These are phyloP conservation scores for Cryptococcus sp. DNA, from an alignment of 1,284 basidiomycete species.

Conservation along the genomic window DNA sequence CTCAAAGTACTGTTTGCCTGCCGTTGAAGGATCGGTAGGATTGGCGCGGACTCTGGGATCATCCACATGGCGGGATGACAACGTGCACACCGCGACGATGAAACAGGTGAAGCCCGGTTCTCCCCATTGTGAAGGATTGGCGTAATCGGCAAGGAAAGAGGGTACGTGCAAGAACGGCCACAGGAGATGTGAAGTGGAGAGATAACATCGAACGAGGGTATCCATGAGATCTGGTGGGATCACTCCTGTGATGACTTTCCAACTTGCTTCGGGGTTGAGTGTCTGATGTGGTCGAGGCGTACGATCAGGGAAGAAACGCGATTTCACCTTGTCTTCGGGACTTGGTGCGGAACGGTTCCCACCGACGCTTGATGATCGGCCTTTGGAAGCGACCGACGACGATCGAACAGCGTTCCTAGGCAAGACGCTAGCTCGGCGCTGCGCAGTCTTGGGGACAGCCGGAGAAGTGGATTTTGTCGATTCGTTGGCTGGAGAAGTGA, in stretches of 20 bases:
- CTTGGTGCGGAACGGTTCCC: constrained; percentile 6
- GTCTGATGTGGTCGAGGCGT: constrained; percentile 67
- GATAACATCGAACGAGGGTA: constrained; percentile 59
- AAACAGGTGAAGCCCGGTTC: constrained; percentile 89
- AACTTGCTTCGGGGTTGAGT: constrained; percentile 70
- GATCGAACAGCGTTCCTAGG: constrained; percentile 4
- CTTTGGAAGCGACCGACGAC: constrained; percentile 11
- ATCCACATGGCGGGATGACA: constrained; percentile 85
- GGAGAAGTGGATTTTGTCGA: constrained; percentile 20
- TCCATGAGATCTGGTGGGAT: constrained; percentile 89
- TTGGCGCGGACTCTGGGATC: constrained; percentile 81
- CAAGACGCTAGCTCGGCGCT: constrained; percentile 13
- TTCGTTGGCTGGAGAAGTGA: constrained; percentile 20
- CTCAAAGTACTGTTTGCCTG: constrained; percentile 88
- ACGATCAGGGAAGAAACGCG: constrained; percentile 63
- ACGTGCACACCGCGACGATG: constrained; percentile 82
- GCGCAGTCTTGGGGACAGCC: background rate
- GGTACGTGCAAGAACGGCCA: constrained; percentile 88
- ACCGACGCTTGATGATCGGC: constrained; percentile 17
- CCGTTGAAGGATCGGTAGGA: constrained; percentile 74
- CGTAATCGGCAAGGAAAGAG: constrained; percentile 82
- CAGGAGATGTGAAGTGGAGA: constrained; percentile 87
- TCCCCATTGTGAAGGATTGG: constrained; percentile 86
- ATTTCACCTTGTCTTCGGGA: constrained; percentile 24
- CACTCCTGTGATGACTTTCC: constrained; percentile 72